Evolutionary conservation across 257 asterid species (phyloP).

Genomic region (Linderniella brevidens): DNA sequence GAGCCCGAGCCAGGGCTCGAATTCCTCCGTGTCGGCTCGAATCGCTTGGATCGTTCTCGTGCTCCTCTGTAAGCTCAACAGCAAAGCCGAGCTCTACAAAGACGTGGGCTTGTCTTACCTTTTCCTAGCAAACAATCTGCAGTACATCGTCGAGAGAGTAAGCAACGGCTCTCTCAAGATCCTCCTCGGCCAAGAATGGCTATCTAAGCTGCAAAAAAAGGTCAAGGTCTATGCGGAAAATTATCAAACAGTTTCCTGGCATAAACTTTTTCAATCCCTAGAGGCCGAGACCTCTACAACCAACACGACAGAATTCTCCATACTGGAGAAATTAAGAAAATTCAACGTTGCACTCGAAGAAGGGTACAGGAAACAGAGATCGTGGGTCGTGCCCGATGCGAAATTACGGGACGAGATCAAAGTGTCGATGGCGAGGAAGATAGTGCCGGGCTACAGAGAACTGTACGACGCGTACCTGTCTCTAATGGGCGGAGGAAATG

Average conservation of each 20-base stretch:
- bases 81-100: constrained; percentile 35
- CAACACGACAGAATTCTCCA: constrained; percentile 15
- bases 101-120: constrained; percentile 49
- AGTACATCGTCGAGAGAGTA: constrained; percentile 25
- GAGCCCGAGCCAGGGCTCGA: constrained; percentile 7
- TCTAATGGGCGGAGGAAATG: constrained; percentile 20
- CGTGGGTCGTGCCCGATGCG: constrained; percentile 40
- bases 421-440: constrained; percentile 31
- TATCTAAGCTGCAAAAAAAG: constrained; percentile 33
- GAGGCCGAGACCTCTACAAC: constrained; percentile 16
- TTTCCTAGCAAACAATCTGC: constrained; percentile 54
- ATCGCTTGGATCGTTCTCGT: constrained; percentile 55
- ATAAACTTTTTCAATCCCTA: constrained; percentile 23
- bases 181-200: constrained; percentile 53
- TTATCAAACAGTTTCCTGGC: constrained; percentile 49
- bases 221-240: constrained; percentile 33
- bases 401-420: constrained; percentile 50
- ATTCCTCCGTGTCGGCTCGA: constrained; percentile 24
- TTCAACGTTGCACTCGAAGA: constrained; percentile 37
- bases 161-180: constrained; percentile 17
- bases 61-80: constrained; percentile 67
- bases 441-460: constrained; percentile 37
- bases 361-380: constrained; percentile 30
- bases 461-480: constrained; percentile 29
- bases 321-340: constrained; percentile 23